Evolutionary conservation across 225 moss, liverwort and hornwort species (phyloP), one percentile per base, ranked within the genome.

Genomic region (Ulota crispa): DNA sequence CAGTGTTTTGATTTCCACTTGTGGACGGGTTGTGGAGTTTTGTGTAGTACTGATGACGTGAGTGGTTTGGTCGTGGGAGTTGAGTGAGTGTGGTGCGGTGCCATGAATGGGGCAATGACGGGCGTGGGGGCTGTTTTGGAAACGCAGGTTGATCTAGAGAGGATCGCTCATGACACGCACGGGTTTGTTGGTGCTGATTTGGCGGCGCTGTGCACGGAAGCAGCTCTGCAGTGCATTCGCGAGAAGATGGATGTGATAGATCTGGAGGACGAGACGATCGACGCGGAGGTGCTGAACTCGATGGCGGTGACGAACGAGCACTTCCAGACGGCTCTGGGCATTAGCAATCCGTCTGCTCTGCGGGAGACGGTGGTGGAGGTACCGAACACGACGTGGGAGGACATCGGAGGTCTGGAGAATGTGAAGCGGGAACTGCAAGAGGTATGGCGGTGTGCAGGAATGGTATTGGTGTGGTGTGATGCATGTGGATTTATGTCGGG

Each of bases 191-290:
- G 97, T 81, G 97, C 97, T 14, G 97, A 97, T 90, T 90, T 97
- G 85, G 97, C 97, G 28, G 97, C 95, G 5, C 80, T 97, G 0
- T 97, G 97, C 9, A 97, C 97, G 0, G 97, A 97, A 82, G 94
- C 93, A 14, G 97, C 97, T 21, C 86, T 97, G 12, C 97, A 98
- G 89, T 98, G 97, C 78, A 98, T 98, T 66, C 94, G 95, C 56
- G 97, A 98, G 85, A 98, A 98, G 84, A 98, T 98, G 95, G 97
- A 95, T 60, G 95, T 98, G 18, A 98, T 98, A 28, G 97, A 98
- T 76, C 65, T 98, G 81, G 97, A 98, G 76, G 97, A 98, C 69
- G 97, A 98, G 14, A 91, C 97, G 0, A 98, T 98, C 30, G 97
- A 98, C 68, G 97, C 94, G 0, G 97, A 98, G 85, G 94, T 98